Conservation (phyloP, 2,329 filamentous ascomycete genomes). For the Nectriaceae sp. region DNA sequence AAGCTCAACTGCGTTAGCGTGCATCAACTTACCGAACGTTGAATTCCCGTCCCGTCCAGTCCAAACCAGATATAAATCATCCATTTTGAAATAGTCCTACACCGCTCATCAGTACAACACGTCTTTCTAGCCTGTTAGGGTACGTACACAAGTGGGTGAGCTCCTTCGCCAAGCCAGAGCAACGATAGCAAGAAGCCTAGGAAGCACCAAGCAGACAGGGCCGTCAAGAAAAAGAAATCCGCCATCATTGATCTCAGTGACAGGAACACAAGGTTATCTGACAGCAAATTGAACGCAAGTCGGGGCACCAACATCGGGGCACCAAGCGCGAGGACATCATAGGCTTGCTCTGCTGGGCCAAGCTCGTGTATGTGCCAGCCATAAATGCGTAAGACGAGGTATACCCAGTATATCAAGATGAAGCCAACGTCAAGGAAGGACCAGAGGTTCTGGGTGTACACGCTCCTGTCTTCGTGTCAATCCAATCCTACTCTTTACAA, state of each 20-base stretch:
- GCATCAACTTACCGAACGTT: constrained; percentile 48
- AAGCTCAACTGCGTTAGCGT: neutral
- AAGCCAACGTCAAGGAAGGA: constrained; percentile 84
- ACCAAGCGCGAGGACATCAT: constrained; percentile 77
- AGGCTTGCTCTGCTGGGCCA: constrained; percentile 62
- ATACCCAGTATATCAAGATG: constrained; percentile 68
- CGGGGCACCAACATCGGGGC: constrained; percentile 78
- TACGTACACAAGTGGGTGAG: constrained; percentile 57
- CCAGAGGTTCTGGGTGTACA: constrained; percentile 88
- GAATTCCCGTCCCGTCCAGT: constrained; percentile 70
- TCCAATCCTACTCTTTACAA: neutral
- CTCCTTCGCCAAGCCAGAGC: constrained; percentile 72
- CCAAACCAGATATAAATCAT: constrained; percentile 95
- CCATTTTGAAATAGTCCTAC: constrained; percentile 77
- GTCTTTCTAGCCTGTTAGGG: neutral
- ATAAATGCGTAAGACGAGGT: constrained; percentile 68
- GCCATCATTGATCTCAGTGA: constrained; percentile 82
- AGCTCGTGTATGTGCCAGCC: constrained; percentile 55
- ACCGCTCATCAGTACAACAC: constrained; percentile 9
- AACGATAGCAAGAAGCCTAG: constrained; percentile 78
- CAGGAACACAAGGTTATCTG: constrained; percentile 82
- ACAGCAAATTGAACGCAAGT: constrained; percentile 79
- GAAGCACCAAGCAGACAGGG: constrained; percentile 81
- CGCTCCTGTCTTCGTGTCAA: constrained; percentile 54
- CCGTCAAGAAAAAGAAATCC: constrained; percentile 77